These are phyloP conservation scores for Vaccinium darrowii DNA, from an alignment of 148 eudicot species.

Conservation along the genomic window DNA sequence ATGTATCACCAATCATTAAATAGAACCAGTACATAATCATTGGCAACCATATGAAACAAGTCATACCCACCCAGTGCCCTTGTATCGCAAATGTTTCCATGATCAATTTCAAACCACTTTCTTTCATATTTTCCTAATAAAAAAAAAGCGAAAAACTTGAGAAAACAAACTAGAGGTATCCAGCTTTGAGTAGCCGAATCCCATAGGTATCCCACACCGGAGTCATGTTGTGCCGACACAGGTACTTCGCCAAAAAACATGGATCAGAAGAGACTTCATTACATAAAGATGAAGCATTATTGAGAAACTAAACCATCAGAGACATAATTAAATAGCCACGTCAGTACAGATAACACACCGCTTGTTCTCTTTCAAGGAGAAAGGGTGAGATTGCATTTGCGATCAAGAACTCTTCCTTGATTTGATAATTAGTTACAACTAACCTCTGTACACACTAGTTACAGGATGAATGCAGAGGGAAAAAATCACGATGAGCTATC, in stretches of 20 bases:
- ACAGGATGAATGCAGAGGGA: neutral
- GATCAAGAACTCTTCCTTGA: neutral
- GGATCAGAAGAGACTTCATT: neutral
- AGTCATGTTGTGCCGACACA: neutral
- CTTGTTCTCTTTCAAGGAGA: slow-evolving; percentile 11
- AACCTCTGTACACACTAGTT: neutral
- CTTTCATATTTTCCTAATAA: neutral
- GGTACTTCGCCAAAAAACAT: neutral
- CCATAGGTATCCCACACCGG: neutral
- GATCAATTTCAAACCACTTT: neutral
- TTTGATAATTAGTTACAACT: neutral
- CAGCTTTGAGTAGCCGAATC: neutral
- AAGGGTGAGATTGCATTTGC: slow-evolving; percentile 23
- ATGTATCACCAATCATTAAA: no score
- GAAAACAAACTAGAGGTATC: neutral
- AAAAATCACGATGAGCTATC: neutral
- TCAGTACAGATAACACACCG: neutral
- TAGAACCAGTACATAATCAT: no score
- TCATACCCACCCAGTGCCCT: neutral
- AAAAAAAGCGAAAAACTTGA: no score
- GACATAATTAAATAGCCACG: neutral
- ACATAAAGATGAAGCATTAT: neutral
- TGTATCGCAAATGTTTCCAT: neutral
- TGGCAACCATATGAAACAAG: neutral
- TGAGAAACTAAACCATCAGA: neutral